A percentile compares a stretch with the other conserved stretches of the same genome.
phyloP scores from a whole-genome alignment of 495 filamentous ascomycete genomes.

The Achaetomiella virescens region DNA sequence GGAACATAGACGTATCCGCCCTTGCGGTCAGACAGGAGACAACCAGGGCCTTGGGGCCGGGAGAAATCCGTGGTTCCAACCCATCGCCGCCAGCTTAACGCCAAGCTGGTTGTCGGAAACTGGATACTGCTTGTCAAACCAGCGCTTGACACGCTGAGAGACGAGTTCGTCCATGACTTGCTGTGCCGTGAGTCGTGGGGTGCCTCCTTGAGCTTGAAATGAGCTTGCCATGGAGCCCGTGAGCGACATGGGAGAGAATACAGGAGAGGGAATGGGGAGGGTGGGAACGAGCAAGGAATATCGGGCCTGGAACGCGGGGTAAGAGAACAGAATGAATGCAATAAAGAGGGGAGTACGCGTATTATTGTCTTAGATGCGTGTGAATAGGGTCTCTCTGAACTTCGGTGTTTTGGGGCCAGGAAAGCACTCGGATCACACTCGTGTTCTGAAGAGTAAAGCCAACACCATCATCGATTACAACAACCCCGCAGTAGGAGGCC shows the following conservation, averaged over 20 bases:
- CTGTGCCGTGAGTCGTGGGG: background rate
- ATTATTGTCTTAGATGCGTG: too few relatives aligned
- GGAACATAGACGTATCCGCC: slow-evolving; percentile 8
- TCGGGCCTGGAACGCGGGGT: background rate
- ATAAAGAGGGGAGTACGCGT: background rate
- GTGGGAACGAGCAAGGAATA: background rate
- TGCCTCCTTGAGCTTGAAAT: background rate
- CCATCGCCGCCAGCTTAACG: background rate
- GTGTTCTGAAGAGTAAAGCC: too few relatives aligned
- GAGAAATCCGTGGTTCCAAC: background rate
- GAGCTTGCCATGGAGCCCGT: background rate
- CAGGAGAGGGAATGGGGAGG: background rate
- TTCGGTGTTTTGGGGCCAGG: too few relatives aligned
- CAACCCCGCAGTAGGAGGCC: too few relatives aligned
- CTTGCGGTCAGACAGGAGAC: background rate
- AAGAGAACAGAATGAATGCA: background rate
- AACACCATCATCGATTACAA: too few relatives aligned
- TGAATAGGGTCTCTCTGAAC: too few relatives aligned
- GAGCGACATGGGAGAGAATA: background rate
- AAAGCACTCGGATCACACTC: too few relatives aligned
- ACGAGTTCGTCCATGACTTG: slow-evolving; percentile 17
- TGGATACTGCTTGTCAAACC: slow-evolving; percentile 6
- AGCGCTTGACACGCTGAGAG: slow-evolving; percentile 9
- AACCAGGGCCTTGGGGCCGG: background rate
- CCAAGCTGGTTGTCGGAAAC: background rate